Percentiles rank a stretch among this genome's conserved stretches.
Conservation (phyloP, 306 rosid genomes). For the Spatholobus suberectus region DNA sequence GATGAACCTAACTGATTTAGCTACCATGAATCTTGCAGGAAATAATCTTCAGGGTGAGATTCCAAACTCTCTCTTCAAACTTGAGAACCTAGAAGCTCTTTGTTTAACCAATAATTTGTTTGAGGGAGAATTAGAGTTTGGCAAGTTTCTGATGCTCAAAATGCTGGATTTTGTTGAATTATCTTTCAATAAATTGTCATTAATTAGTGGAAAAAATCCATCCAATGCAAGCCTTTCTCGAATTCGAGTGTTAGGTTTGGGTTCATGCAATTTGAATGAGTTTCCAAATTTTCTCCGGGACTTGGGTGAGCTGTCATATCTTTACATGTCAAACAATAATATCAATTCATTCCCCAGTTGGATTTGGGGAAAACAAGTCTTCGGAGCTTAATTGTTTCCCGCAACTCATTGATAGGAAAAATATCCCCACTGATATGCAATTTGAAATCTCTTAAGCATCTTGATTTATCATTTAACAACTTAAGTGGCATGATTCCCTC, state of each 20-base stretch:
- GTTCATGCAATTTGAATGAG: slow-evolving; percentile 27
- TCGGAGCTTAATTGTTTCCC: background rate
- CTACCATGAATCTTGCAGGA: background rate
- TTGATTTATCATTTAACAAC: slow-evolving; percentile 38
- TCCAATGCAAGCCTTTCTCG: background rate
- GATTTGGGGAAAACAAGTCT: background rate
- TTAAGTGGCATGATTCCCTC: slow-evolving; percentile 22
- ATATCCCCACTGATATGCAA: slow-evolving; percentile 38
- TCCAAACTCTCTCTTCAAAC: slow-evolving; percentile 15
- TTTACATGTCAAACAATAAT: background rate
- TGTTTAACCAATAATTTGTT: fast-evolving
- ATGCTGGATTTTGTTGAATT: background rate
- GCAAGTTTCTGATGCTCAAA: background rate
- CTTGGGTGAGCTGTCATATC: background rate
- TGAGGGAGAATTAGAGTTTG: slow-evolving; percentile 5
- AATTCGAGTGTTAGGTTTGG: background rate
- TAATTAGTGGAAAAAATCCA: background rate
- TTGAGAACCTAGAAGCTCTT: background rate
- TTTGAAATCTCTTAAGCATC: background rate
- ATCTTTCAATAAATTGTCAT: background rate
- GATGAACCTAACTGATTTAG: slow-evolving; percentile 29
- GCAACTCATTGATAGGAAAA: slow-evolving; percentile 24
- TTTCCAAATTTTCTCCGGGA: background rate
- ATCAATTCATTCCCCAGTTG: slow-evolving; percentile 19
- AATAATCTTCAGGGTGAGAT: slow-evolving; percentile 27